Evolutionary conservation across 352 stramenopile genomes (phyloP).

Genomic region (Peronospora belbahrii): DNA sequence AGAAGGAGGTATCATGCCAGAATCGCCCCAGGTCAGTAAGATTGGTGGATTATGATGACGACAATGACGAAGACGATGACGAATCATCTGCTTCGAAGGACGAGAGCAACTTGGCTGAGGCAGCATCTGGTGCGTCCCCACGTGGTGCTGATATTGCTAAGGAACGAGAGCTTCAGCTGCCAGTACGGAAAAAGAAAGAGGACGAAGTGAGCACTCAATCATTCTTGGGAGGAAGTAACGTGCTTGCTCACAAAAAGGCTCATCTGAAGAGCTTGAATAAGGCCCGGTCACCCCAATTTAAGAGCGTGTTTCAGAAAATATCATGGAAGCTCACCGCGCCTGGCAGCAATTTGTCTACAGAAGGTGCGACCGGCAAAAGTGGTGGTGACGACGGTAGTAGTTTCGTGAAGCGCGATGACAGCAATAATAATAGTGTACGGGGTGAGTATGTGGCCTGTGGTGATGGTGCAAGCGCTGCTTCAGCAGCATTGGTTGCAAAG

Average conservation of each 20-base stretch:
- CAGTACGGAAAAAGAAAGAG: constrained; percentile 47
- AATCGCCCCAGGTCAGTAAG: constrained; percentile 41
- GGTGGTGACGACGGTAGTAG: constrained; percentile 4
- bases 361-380: constrained; percentile 2
- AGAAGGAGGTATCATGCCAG: constrained; percentile 42
- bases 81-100: constrained; percentile 25
- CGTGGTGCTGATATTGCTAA: constrained; percentile 14
- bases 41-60: constrained; percentile 60
- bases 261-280: constrained; percentile 29
- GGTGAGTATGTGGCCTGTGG: constrained; percentile 3
- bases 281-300: constrained; percentile 47
- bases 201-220: constrained; percentile 36
- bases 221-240: constrained; percentile 42
- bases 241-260: constrained; percentile 40
- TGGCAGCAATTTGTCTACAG: constrained; percentile 8
- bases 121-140: constrained; percentile 4
- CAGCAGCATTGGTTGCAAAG: constrained; percentile 30
- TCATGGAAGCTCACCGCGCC: constrained; percentile 46
- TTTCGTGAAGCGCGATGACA: constrained; percentile 11
- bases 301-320: constrained; percentile 76
- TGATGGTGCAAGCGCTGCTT: constrained; percentile 10
- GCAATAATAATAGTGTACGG: constrained; percentile 32
- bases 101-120: constrained; percentile 27
- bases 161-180: constrained; percentile 53
- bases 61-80: constrained; percentile 42